phyloP scores from a whole-genome alignment of 2,329 filamentous ascomycete species.

The Basipetospora chlamydospora region DNA sequence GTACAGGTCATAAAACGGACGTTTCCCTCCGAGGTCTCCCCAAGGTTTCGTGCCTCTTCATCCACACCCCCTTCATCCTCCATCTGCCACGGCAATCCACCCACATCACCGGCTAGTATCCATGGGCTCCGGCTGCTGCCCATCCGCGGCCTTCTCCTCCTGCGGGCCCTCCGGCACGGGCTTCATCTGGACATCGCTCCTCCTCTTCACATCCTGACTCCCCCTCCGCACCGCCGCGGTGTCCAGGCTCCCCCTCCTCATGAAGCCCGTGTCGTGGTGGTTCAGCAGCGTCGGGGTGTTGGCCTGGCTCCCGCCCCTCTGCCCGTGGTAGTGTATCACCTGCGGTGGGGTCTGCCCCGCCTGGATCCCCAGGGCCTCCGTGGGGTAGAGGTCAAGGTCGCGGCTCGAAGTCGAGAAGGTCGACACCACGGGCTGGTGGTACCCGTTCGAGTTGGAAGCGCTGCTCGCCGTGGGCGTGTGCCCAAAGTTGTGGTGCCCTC shows the following conservation, averaged over 20 bases:
- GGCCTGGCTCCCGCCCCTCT: slow-evolving; percentile 51
- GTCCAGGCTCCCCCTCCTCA: slow-evolving; percentile 36
- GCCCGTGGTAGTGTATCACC: slow-evolving; percentile 53
- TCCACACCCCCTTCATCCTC: no score
- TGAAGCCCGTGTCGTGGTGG: slow-evolving; percentile 31
- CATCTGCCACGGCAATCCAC: no score
- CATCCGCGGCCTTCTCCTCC: not conserved
- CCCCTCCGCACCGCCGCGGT: slow-evolving; percentile 8
- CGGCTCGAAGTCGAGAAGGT: slow-evolving; percentile 58
- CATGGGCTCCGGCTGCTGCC: slow-evolving; percentile 1
- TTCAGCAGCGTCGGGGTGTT: slow-evolving; percentile 46
- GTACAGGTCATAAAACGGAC: no score
- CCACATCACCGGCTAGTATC: not conserved
- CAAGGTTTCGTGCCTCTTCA: no score
- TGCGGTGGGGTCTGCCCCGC: slow-evolving; percentile 49
- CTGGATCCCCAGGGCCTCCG: slow-evolving; percentile 47
- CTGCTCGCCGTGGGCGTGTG: slow-evolving; percentile 31
- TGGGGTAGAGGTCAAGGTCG: slow-evolving; percentile 53
- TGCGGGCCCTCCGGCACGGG: slow-evolving; percentile 3
- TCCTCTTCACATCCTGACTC: slow-evolving; percentile 1
- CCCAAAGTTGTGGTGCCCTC: slow-evolving; percentile 21
- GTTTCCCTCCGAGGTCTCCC: no score
- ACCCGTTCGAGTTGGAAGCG: slow-evolving; percentile 46
- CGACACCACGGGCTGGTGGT: slow-evolving; percentile 52
- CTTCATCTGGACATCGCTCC: slow-evolving; percentile 2